Conservation (phyloP, 805 yeast species). For the Candida lessepsii region DNA sequence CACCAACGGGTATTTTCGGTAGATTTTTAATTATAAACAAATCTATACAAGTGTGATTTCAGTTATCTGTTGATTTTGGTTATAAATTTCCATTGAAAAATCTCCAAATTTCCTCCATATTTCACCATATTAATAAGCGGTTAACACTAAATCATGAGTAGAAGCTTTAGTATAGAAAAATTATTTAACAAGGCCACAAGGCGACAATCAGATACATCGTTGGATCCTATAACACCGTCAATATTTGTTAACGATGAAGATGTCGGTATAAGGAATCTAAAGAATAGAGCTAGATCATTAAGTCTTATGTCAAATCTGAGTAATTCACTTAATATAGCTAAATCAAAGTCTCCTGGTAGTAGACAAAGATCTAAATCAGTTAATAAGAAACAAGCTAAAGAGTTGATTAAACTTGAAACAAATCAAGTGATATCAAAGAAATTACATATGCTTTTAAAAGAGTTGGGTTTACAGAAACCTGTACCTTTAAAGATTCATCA, state of each 20-base stretch:
- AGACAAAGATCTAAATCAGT: slow-evolving; percentile 17
- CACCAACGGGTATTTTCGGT: too few relatives aligned
- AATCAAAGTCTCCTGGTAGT: slow-evolving; percentile 9
- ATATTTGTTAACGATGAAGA: slow-evolving; percentile 8
- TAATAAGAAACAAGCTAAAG: slow-evolving; percentile 31
- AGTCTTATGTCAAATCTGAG: slow-evolving; percentile 13
- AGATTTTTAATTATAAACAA: too few relatives aligned
- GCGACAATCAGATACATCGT: slow-evolving; percentile 18
- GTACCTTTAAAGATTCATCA: slow-evolving; percentile 32
- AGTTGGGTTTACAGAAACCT: slow-evolving; percentile 41
- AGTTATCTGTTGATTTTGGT: too few relatives aligned
- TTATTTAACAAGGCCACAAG: slow-evolving; percentile 16
- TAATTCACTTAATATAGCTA: slow-evolving; percentile 4
- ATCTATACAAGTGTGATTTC: too few relatives aligned
- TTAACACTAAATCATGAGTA: too few relatives aligned
- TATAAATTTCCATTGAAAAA: too few relatives aligned
- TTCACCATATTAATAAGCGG: too few relatives aligned
- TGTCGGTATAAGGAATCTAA: slow-evolving; percentile 3
- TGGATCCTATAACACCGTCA: slow-evolving; percentile 9
- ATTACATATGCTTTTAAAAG: slow-evolving; percentile 26
- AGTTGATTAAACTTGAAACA: slow-evolving; percentile 39
- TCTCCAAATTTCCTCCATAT: too few relatives aligned
- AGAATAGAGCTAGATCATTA: slow-evolving; percentile 13
- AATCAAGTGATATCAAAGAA: slow-evolving; percentile 36
- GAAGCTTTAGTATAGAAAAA: slow-evolving; percentile 12